Evolutionary conservation across 73 alveolate genomes (phyloP), one percentile per base, ranked within the genome.

Genomic region (Tetrahymena elliotti): DNA sequence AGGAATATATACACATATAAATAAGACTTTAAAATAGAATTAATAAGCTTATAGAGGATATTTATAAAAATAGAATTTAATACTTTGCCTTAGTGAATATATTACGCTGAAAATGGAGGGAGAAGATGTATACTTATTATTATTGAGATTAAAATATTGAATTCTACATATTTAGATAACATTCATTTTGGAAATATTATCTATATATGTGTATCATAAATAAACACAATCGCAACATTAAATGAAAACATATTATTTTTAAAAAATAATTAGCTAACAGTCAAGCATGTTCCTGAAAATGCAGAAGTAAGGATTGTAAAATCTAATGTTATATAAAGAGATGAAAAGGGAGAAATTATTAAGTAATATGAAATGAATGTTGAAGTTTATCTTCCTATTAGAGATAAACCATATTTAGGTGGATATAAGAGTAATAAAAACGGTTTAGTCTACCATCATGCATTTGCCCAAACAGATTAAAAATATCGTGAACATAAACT

Each of bases 381-480:
- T n/a, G 52, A 94, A 94, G 93, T 94, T 41, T 38, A 24, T 94
- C 53, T 27, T 52, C 47, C 83, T 84, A 94, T 84, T 83, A 84
- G 93, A 35, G 4, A 94, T 47, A 94, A 94, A 39, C 96, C 96
- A 31, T 94, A 94, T 93, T 95, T 93, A 37, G 99, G 99, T 4
- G 99, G 99, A 38, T 96, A 93, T 83, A 96, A 94, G 36, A 96
- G 97, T 84, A 96, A 95, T 84, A 95, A 97, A 52, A 94, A 93
- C 83, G 98, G 98, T 12, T 95, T 97, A 83, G 94, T 96, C 40
- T 95, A 94, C 88, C 97, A 97, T 96, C 98, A 97, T 83, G 99
- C 99, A 8, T 97, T 95, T 93, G 98, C 99, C n/a, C 95, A 97
- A 93, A 97, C 99, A 4, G 96, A 97, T 93, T 97, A 96, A 97